Evolutionary conservation across 2,329 filamentous ascomycete genomes (phyloP).

Genomic region (Venturia effusa): DNA sequence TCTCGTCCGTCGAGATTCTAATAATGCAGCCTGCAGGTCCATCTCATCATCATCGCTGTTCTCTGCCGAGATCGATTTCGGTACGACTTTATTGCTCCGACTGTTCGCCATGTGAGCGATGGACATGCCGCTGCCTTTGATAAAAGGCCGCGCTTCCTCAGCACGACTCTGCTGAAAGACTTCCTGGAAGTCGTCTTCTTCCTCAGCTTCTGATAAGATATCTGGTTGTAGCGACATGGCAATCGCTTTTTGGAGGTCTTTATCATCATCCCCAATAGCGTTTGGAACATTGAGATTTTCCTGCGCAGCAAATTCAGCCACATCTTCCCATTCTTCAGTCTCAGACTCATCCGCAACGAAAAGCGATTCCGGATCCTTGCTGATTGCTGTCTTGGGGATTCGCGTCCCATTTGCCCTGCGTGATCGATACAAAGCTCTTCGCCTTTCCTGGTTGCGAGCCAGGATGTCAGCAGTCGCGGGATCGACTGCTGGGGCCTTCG

Average conservation of each 20-base stretch:
- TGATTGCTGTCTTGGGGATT: constrained; percentile 15
- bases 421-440: constrained; percentile 37
- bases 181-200: constrained; percentile 32
- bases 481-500: constrained; percentile 41
- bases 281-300: constrained; percentile 36
- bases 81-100: constrained; percentile 46
- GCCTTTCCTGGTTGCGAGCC: constrained; percentile 28
- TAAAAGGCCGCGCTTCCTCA: constrained; percentile 32
- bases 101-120: constrained; percentile 69
- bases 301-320: constrained; percentile 37
- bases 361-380: constrained; percentile 39
- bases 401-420: constrained; percentile 14
- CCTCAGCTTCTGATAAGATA: constrained; percentile 19
- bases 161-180: constrained; percentile 34
- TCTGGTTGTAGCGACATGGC: constrained; percentile 58
- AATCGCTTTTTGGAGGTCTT: constrained; percentile 72
- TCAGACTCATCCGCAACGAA: constrained; percentile 38
- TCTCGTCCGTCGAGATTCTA: constrained; percentile 52
- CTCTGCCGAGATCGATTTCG: constrained; percentile 29
- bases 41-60: constrained; percentile 55
- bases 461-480: constrained; percentile 25
- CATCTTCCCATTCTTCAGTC: constrained; percentile 30
- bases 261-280: constrained; percentile 44
- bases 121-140: constrained; percentile 39
- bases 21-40: constrained; percentile 66